Evolutionary conservation across 805 yeast species (phyloP).

Genomic region (Saturnispora hagleri): DNA sequence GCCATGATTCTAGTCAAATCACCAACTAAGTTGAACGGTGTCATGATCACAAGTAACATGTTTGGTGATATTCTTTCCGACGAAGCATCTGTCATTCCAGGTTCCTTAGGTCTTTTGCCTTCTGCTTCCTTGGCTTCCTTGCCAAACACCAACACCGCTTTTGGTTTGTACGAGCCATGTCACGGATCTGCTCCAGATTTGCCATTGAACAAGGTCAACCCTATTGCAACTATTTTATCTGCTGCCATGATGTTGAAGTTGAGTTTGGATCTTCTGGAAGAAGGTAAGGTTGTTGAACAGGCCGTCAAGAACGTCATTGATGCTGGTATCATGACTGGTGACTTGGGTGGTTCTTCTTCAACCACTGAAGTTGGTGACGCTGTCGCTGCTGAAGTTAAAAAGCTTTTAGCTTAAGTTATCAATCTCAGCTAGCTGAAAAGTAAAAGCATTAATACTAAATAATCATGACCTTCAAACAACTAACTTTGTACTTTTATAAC

Average conservation of each 20-base stretch:
- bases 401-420: constrained; percentile 14
- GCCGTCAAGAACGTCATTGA: constrained; percentile 84
- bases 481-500: neutral
- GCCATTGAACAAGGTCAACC: constrained; percentile 80
- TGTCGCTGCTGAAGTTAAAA: constrained; percentile 60
- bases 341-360: constrained; percentile 73
- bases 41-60: constrained; percentile 90
- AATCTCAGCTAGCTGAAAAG: neutral
- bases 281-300: constrained; percentile 79
- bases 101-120: constrained; percentile 91
- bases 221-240: constrained; percentile 89
- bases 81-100: constrained; percentile 97
- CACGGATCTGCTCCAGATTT: constrained; percentile 98
- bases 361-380: constrained; percentile 95
- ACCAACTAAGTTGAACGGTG: constrained; percentile 88
- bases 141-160: constrained; percentile 89
- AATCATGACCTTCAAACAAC: neutral
- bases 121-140: constrained; percentile 95
- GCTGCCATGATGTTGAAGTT: constrained; percentile 96
- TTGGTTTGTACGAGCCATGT: constrained; percentile 96
- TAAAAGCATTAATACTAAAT: neutral
- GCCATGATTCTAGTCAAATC: constrained; percentile 94
- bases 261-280: constrained; percentile 72
- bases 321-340: constrained; percentile 82
- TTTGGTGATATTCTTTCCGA: constrained; percentile 97